phyloP scores from a whole-genome alignment of 345 rosid species.

The Hibiscus syriacus region DNA sequence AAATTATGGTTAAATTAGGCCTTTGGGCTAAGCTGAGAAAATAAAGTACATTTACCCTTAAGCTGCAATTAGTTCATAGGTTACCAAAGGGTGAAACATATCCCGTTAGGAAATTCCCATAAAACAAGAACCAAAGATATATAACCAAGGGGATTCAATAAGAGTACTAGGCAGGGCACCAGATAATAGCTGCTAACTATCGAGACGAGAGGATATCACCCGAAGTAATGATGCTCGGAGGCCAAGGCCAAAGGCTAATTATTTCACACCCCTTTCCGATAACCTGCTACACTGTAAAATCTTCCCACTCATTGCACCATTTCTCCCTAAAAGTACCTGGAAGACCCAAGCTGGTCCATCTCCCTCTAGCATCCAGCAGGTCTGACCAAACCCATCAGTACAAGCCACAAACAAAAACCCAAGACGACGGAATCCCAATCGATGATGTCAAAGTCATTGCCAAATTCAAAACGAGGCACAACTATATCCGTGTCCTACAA shows the following conservation, averaged over 20 bases:
- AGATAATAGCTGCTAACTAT: too few species aligned
- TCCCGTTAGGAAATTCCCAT: too few species aligned
- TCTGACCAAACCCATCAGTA: constrained; percentile 7
- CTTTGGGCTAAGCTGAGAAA: neutral
- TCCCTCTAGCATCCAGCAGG: constrained; percentile 11
- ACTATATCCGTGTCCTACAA: constrained; percentile 74
- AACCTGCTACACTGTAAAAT: constrained; percentile 12
- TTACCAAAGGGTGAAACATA: neutral
- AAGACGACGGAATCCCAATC: constrained; percentile 55
- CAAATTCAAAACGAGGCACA: constrained; percentile 71
- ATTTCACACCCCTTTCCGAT: constrained; percentile 14
- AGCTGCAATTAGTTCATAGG: neutral
- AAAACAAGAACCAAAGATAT: too few species aligned
- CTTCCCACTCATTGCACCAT: neutral
- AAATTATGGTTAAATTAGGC: neutral
- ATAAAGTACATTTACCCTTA: too few species aligned
- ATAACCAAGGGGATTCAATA: too few species aligned
- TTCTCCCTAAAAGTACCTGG: constrained; percentile 5
- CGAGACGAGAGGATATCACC: neutral
- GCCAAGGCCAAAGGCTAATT: constrained; percentile 7
- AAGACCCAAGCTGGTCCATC: constrained; percentile 14
- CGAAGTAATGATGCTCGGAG: constrained; percentile 9
- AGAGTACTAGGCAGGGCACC: too few species aligned
- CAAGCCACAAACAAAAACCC: constrained; percentile 11
- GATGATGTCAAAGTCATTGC: constrained; percentile 60